These are phyloP conservation scores for Nelumbo lutea DNA, from an alignment of 164 flowering plant genomes.

Conservation along the genomic window DNA sequence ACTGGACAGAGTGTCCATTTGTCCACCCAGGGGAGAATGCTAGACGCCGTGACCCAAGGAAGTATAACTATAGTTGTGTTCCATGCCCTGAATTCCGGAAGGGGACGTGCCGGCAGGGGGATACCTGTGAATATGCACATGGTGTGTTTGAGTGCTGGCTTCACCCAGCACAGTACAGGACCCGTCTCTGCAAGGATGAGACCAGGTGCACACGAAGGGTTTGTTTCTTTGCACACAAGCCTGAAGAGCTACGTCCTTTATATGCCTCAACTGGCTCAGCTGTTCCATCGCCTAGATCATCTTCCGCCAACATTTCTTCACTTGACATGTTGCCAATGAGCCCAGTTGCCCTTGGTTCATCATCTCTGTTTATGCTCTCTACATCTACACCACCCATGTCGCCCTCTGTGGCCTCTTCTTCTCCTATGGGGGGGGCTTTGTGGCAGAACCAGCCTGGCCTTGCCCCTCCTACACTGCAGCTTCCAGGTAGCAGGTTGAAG, in stretches of 20 bases:
- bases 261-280: slow-evolving; percentile 55
- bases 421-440: slow-evolving; percentile 36
- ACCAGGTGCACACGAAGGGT: slow-evolving; percentile 41
- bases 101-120: slow-evolving; percentile 46
- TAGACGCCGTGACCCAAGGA: slow-evolving; percentile 45
- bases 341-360: slow-evolving; percentile 45
- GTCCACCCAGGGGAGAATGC: background rate
- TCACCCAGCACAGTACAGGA: background rate
- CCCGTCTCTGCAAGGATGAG: slow-evolving; percentile 43
- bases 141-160: slow-evolving; percentile 12
- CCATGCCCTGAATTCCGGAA: slow-evolving; percentile 59
- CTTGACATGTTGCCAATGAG: slow-evolving; percentile 34
- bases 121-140: slow-evolving; percentile 58
- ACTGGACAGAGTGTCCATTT: slow-evolving; percentile 51
- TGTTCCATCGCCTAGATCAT: slow-evolving; percentile 45
- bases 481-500: background rate
- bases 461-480: background rate
- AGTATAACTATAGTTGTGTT: slow-evolving; percentile 52
- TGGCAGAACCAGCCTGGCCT: slow-evolving; percentile 42
- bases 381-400: slow-evolving; percentile 46
- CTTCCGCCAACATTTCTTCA: slow-evolving; percentile 16
- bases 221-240: slow-evolving; percentile 1
- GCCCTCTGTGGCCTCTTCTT: slow-evolving; percentile 34
- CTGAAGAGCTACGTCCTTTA: slow-evolving; percentile 27
- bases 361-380: slow-evolving; percentile 31